Evolutionary conservation across 2,329 filamentous ascomycete genomes (phyloP), one percentile per base, ranked within the genome.

Genomic region (Fusarium verticillioides): DNA sequence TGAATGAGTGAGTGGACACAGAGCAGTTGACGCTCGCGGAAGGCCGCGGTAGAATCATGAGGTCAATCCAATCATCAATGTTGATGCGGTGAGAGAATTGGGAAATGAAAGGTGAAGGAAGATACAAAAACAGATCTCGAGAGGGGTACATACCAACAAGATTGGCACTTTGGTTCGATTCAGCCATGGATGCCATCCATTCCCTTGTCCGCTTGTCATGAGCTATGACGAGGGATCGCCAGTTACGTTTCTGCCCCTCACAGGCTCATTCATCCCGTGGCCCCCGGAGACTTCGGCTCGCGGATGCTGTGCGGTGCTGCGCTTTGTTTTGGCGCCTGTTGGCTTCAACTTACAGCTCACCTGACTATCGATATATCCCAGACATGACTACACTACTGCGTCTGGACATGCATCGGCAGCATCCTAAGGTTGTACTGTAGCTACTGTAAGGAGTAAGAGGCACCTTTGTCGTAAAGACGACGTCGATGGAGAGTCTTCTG

Each of bases 141-240:
- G 53, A 60, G 60, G 67, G 64, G 60, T 40, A 63, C 49, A 57
- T 60, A 56, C 49, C 42, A 47, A 34, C 54, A 72, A 63, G 49
- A 63, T 73, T 70, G 68, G 63, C 61, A 69, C 73, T 30, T 68
- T 52, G 39, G 26, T 52, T 64, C 37, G 56, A 50, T 56, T 43
- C 53, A 62, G 44, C 49, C 50, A 58, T 58, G 23, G 16, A 19
- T 26, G 15, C 32, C 32, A 16, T 34, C 52, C 36, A 32, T 30
- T 18, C 50, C 34, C 50, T 54, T 68, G 59, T 43, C 67, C 66
- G n/a, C 30, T 36, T 26, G 30, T 52, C 49, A 36, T 36, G 49
- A 26, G 12, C 49, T 44, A 77, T 77, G 75, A 77, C 75, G 75
- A 77, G 60, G 65, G 75, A 77, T 77, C 75, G 75, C 67, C 75